phyloP scores from a whole-genome alignment of 2,329 filamentous ascomycete genomes.

The Colletotrichum scovillei region DNA sequence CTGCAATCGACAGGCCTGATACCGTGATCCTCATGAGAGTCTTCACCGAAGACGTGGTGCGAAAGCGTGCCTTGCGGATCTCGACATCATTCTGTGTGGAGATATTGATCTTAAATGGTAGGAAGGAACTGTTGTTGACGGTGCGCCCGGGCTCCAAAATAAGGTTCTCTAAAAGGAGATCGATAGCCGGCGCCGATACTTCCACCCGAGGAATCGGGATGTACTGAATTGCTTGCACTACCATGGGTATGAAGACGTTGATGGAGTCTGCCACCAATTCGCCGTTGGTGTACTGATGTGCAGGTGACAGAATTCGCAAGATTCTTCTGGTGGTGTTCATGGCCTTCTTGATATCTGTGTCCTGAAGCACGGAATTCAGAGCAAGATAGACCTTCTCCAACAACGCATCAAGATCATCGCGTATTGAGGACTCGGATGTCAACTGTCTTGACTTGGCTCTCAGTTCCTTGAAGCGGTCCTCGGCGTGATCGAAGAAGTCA shows the following conservation, averaged over 20 bases:
- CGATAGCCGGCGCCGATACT: slow-evolving; percentile 83
- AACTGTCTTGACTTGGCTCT: slow-evolving; percentile 70
- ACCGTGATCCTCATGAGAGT: slow-evolving; percentile 83
- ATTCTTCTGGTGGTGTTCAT: slow-evolving; percentile 75
- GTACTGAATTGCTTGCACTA: slow-evolving; percentile 84
- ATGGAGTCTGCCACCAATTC: slow-evolving; percentile 81
- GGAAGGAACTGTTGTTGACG: slow-evolving; percentile 87
- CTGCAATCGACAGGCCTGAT: slow-evolving; percentile 84
- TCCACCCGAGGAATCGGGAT: slow-evolving; percentile 93
- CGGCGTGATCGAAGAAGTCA: slow-evolving; percentile 82
- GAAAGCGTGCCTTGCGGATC: slow-evolving; percentile 80
- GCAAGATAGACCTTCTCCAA: slow-evolving; percentile 77
- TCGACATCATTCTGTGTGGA: slow-evolving; percentile 90
- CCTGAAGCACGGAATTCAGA: slow-evolving; percentile 74
- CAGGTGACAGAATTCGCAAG: slow-evolving; percentile 75
- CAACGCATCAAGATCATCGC: slow-evolving; percentile 78
- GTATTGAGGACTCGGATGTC: slow-evolving; percentile 73
- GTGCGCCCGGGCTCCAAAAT: slow-evolving; percentile 89
- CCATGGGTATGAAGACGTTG: slow-evolving; percentile 82
- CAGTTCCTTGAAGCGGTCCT: slow-evolving; percentile 63
- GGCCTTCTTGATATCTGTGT: slow-evolving; percentile 78
- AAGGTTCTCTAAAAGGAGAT: slow-evolving; percentile 89
- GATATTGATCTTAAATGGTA: slow-evolving; percentile 84
- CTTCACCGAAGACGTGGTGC: slow-evolving; percentile 73
- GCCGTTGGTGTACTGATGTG: slow-evolving; percentile 71